Evolutionary conservation across 495 filamentous ascomycete genomes (phyloP).

Genomic region (Penicillium paradoxum): DNA sequence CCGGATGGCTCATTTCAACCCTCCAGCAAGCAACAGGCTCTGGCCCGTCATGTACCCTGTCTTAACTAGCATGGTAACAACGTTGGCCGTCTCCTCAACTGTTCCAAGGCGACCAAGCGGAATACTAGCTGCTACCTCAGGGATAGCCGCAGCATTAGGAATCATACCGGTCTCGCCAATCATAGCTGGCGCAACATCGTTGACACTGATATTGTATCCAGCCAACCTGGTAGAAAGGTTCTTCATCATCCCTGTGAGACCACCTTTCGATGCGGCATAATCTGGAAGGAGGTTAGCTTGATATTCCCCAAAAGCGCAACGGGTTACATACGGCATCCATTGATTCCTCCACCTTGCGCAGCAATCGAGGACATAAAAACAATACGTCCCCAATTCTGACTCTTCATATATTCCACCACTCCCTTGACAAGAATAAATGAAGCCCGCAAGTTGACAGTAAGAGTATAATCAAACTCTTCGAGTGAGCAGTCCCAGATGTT

Average conservation of each 20-base stretch:
- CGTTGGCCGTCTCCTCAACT: constrained; percentile 64
- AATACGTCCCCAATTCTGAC: constrained; percentile 59
- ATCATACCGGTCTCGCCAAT: constrained; percentile 66
- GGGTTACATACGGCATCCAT: constrained; percentile 51
- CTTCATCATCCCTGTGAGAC: constrained; percentile 62
- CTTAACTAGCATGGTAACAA: constrained; percentile 60
- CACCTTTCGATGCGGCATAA: constrained; percentile 62
- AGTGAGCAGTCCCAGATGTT: constrained; percentile 49
- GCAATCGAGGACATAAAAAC: constrained; percentile 67
- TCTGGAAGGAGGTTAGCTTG: constrained; percentile 30
- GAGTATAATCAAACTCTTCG: constrained; percentile 64
- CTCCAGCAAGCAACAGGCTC: constrained; percentile 54
- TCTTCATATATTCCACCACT: constrained; percentile 59
- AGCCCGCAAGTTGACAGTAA: constrained; percentile 60
- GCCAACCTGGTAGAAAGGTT: constrained; percentile 60
- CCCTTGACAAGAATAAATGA: constrained; percentile 63
- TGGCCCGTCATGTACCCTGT: constrained; percentile 69
- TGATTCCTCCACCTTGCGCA: constrained; percentile 60
- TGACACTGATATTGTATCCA: constrained; percentile 63
- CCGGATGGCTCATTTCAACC: constrained; percentile 37
- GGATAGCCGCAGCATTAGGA: constrained; percentile 50
- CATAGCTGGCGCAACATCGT: constrained; percentile 72
- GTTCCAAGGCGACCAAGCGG: constrained; percentile 59
- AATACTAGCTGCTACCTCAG: constrained; percentile 51
- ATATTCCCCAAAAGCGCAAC: neutral